A percentile compares a stretch with the other conserved stretches of the same genome.
Evolutionary conservation across 2,329 filamentous ascomycete species (phyloP).

Genomic region (Arthrobotrys pseudoclavata): DNA sequence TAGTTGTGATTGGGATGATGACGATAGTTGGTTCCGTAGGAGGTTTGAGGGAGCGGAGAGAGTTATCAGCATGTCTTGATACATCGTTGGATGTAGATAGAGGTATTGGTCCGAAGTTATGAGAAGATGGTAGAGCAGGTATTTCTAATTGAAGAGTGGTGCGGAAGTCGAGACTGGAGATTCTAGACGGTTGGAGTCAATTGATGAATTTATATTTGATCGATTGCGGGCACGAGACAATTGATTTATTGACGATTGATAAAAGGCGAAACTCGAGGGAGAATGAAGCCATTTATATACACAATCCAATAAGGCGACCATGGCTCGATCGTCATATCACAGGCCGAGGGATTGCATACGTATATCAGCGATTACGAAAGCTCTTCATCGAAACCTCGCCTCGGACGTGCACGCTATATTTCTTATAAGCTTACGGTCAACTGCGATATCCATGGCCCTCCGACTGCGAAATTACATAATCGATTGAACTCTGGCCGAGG

Average conservation of each 20-base stretch:
- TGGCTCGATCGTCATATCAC: not conserved
- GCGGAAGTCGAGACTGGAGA: too few relatives aligned
- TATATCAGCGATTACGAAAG: conserved; percentile 24
- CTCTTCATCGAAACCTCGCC: conserved; percentile 7
- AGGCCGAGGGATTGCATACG: conserved; percentile 5
- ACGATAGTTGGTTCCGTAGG: not conserved
- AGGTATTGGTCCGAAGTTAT: not conserved
- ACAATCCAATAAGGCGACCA: not conserved
- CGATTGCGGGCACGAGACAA: too few relatives aligned
- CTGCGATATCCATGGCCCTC: not conserved
- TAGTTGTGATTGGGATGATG: not conserved
- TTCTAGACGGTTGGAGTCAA: not conserved
- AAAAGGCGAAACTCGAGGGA: not conserved
- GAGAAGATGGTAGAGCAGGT: not conserved
- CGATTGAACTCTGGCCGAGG: not conserved
- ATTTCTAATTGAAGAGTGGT: not conserved
- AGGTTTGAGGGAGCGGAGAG: not conserved
- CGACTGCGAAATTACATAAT: conserved; percentile 25
- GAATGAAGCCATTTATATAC: conserved; percentile 11
- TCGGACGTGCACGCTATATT: not conserved
- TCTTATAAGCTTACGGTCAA: conserved; percentile 20
- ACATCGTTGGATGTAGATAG: not conserved
- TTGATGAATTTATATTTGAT: not conserved
- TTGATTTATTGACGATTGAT: conserved; percentile 3
- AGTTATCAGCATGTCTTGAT: conserved; percentile 11